Percentiles rank a stretch among this genome's conserved stretches.
Evolutionary conservation across 805 yeast genomes (phyloP).

Genomic region (Yamadazyma philogaea): DNA sequence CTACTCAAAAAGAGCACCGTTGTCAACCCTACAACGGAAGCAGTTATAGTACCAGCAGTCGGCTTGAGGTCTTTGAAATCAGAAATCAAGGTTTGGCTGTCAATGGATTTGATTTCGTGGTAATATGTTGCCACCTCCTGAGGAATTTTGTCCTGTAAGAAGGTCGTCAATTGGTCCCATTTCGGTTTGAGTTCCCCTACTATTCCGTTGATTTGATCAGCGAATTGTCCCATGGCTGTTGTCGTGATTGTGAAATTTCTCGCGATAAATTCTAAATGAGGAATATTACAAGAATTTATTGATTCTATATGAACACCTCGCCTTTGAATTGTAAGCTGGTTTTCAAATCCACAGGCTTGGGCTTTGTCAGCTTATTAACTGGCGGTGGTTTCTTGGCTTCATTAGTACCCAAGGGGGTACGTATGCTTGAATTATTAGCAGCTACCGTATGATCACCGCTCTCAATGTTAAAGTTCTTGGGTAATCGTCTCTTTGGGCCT

Average conservation of each 20-base stretch:
- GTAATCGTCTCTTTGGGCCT: constrained; percentile 53
- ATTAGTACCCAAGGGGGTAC: background rate
- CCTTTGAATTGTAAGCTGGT: constrained; percentile 14
- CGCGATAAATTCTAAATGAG: constrained; percentile 1
- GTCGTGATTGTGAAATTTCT: constrained; percentile 1
- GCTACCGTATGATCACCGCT: background rate
- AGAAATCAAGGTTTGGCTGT: constrained; percentile 22
- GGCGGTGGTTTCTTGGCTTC: constrained; percentile 9
- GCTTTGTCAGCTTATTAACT: constrained; percentile 12
- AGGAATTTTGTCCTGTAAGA: constrained; percentile 9
- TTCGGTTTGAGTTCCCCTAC: constrained; percentile 11
- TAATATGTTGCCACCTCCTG: constrained; percentile 9
- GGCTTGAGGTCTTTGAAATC: constrained; percentile 29
- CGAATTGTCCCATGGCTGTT: constrained; percentile 7
- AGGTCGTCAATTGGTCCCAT: constrained; percentile 5
- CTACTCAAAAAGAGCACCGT: constrained; percentile 24
- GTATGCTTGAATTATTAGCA: background rate
- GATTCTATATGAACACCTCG: constrained; percentile 14
- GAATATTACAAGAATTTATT: background rate
- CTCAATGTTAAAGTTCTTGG: constrained; percentile 21
- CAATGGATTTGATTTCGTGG: constrained; percentile 8
- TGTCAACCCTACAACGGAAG: constrained; percentile 23
- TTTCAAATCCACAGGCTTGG: constrained; percentile 8
- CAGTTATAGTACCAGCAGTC: constrained; percentile 34
- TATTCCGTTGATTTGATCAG: constrained; percentile 12